These are phyloP conservation scores for Hyaloscypha bicolor DNA, from an alignment of 495 filamentous ascomycete species.

Conservation along the genomic window DNA sequence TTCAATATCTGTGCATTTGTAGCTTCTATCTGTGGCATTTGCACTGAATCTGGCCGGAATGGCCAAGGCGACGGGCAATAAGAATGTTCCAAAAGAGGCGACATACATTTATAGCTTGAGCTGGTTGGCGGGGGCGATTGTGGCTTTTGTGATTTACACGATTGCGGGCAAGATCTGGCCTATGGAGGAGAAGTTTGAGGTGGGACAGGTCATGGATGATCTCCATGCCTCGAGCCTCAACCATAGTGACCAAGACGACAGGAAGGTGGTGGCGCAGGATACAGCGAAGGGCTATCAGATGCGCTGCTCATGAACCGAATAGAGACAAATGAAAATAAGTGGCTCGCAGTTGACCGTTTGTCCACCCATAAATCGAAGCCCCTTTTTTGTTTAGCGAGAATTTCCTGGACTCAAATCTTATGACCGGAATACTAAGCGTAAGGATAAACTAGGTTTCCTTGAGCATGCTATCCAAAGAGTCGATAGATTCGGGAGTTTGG, in stretches of 20 bases:
- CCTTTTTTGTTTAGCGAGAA: too few species aligned
- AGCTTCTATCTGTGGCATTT: constrained; percentile 12
- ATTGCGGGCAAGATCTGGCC: constrained; percentile 18
- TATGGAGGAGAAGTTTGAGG: constrained; percentile 19
- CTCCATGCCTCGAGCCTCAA: constrained; percentile 11
- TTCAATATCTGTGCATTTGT: constrained; percentile 15
- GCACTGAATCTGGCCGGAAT: constrained; percentile 11
- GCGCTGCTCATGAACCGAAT: not conserved
- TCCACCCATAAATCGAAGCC: too few species aligned
- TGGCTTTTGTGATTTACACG: constrained; percentile 20
- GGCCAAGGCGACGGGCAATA: constrained; percentile 20
- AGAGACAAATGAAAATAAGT: too few species aligned
- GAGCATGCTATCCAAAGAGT: too few species aligned
- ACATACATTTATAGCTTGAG: constrained; percentile 24
- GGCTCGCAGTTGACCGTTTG: too few species aligned
- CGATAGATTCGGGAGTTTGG: too few species aligned
- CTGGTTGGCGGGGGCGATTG: constrained; percentile 21
- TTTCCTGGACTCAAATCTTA: too few species aligned
- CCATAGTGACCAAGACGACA: constrained; percentile 12
- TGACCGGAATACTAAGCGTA: too few species aligned
- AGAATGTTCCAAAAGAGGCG: constrained; percentile 16
- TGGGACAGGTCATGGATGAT: constrained; percentile 17
- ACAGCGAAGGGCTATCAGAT: constrained; percentile 5
- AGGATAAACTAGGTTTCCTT: too few species aligned
- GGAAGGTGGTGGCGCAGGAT: not conserved